A percentile compares a stretch with the other conserved stretches of the same genome.
These are phyloP conservation scores for Clarireedia sp. DNA, from an alignment of 2,329 filamentous ascomycete species.

Conservation along the genomic window DNA sequence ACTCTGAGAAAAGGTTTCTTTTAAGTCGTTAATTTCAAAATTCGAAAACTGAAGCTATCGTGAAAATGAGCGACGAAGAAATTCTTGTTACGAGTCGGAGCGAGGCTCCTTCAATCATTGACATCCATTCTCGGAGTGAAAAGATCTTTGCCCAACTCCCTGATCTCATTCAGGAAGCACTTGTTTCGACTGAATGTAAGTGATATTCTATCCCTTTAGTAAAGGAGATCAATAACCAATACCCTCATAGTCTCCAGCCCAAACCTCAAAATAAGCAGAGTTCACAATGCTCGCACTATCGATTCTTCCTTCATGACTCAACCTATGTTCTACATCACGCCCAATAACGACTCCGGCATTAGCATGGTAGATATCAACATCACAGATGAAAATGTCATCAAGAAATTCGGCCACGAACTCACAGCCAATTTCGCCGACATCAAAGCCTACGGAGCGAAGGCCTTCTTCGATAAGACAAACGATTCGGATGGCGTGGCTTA, in stretches of 20 bases:
- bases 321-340: conserved; percentile 21
- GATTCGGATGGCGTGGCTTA: conserved; percentile 17
- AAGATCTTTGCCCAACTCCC: conserved; percentile 21
- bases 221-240: no score
- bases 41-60: neutral
- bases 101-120: conserved; percentile 22
- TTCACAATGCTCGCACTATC: conserved; percentile 13
- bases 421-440: conserved; percentile 27
- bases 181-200: conserved; percentile 24
- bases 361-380: conserved; percentile 21
- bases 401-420: conserved; percentile 23
- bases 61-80: conserved; percentile 9
- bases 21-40: no score
- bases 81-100: conserved; percentile 22
- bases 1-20: no score
- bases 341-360: conserved; percentile 22
- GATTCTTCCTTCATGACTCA: conserved; percentile 16
- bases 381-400: conserved; percentile 21
- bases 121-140: conserved; percentile 22
- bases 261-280: conserved; percentile 19
- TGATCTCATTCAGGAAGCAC: conserved; percentile 26
- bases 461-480: conserved; percentile 24
- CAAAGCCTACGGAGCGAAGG: conserved; percentile 17
- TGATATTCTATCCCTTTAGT: neutral
- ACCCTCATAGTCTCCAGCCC: conserved; percentile 19